Evolutionary conservation across 192 early-diverging fungal species (phyloP).

Genomic region (Coemansia sp.): DNA sequence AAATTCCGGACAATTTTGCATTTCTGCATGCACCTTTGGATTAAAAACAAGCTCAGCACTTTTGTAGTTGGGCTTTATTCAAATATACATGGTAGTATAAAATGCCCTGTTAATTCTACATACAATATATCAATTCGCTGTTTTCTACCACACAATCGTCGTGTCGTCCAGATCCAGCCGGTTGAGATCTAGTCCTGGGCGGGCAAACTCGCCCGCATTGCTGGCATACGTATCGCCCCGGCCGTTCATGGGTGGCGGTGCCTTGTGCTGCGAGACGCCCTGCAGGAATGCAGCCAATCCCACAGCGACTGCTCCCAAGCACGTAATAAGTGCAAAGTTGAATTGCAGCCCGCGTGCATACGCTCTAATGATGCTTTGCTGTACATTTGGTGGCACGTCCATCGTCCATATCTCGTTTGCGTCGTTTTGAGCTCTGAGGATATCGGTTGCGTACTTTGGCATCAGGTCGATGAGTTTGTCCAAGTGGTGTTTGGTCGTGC

Average conservation of each 20-base stretch:
- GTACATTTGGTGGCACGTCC: slow-evolving; percentile 29
- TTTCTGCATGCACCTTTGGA: too few relatives aligned
- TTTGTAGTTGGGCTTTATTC: too few relatives aligned
- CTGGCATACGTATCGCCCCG: slow-evolving; percentile 5
- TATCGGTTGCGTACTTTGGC: slow-evolving; percentile 40
- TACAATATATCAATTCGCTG: neutral
- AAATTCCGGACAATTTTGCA: too few relatives aligned
- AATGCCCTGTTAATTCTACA: neutral
- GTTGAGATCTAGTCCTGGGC: slow-evolving; percentile 38
- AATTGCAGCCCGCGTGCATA: slow-evolving; percentile 51
- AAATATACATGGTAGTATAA: neutral
- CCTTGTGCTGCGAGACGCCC: slow-evolving; percentile 43
- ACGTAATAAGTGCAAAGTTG: slow-evolving; percentile 48
- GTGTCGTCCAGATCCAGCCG: slow-evolving; percentile 23
- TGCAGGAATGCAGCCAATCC: slow-evolving; percentile 43
- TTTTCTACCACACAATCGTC: slow-evolving; percentile 16
- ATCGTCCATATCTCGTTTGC: slow-evolving; percentile 49
- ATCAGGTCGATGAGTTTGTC: slow-evolving; percentile 22
- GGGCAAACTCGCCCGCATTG: slow-evolving; percentile 20
- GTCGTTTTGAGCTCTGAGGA: slow-evolving; percentile 46
- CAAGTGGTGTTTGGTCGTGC: slow-evolving; percentile 40
- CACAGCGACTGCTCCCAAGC: slow-evolving; percentile 31
- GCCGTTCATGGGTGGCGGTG: slow-evolving; percentile 21
- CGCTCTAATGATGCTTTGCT: slow-evolving; percentile 39
- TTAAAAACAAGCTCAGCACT: too few relatives aligned